phyloP scores from a whole-genome alignment of 2,329 filamentous ascomycete genomes.

The Colletotrichum sublineola region DNA sequence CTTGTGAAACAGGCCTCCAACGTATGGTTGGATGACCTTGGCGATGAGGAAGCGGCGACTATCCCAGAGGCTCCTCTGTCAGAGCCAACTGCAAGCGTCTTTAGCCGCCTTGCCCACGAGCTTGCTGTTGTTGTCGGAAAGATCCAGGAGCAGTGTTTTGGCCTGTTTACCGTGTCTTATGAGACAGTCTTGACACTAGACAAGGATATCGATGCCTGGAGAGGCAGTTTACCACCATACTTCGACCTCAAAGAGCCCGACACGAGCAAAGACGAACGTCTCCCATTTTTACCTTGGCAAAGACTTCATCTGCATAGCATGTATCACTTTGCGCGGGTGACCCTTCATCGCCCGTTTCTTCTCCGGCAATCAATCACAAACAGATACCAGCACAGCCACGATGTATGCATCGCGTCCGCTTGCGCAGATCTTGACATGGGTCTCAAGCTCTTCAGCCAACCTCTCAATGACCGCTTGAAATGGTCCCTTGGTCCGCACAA shows the following conservation, averaged over 20 bases:
- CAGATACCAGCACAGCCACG: constrained; percentile 54
- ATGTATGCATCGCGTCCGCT: constrained; percentile 56
- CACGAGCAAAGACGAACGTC: constrained; percentile 47
- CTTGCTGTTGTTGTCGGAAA: constrained; percentile 54
- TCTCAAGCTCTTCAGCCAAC: constrained; percentile 50
- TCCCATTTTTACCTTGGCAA: constrained; percentile 53
- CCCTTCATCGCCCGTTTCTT: constrained; percentile 55
- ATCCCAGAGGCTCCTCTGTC: constrained; percentile 46
- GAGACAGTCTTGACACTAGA: constrained; percentile 54
- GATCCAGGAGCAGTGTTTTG: constrained; percentile 56
- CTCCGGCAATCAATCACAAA: constrained; percentile 57
- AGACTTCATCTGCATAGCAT: constrained; percentile 55
- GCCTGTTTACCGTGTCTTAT: constrained; percentile 53
- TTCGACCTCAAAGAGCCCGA: constrained; percentile 52
- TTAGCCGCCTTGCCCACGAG: constrained; percentile 49
- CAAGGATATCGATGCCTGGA: constrained; percentile 51
- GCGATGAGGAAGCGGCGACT: constrained; percentile 48
- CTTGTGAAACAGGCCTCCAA: constrained; percentile 54
- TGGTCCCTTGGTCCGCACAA: constrained; percentile 54
- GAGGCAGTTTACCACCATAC: constrained; percentile 50
- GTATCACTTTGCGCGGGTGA: constrained; percentile 57
- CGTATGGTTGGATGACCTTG: constrained; percentile 54
- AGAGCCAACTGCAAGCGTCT: constrained; percentile 52
- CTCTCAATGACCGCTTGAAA: constrained; percentile 51
- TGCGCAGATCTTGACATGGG: constrained; percentile 56